A percentile compares a stretch with the other conserved stretches of the same genome.
These are phyloP conservation scores for Blastocystis sp. DNA, from an alignment of 352 stramenopile species.

Conservation along the genomic window DNA sequence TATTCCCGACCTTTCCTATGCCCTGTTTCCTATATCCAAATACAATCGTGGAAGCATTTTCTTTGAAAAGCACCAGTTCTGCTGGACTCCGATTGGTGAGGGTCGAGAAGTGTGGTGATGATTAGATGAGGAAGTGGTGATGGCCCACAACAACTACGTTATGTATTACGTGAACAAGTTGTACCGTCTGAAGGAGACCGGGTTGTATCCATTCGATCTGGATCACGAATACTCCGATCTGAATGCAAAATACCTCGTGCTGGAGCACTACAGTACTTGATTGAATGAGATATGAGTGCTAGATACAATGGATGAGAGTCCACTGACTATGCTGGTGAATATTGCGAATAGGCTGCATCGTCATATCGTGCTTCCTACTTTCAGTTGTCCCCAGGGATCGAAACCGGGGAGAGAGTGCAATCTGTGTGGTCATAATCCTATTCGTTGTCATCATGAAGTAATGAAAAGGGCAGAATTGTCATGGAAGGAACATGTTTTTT, in stretches of 20 bases:
- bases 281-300: not conserved
- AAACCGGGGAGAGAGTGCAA: not conserved
- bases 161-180: conserved; percentile 8
- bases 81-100: not conserved
- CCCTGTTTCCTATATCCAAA: not conserved
- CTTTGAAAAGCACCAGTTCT: not conserved
- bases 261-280: not conserved
- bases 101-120: not conserved
- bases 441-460: not conserved
- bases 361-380: not conserved
- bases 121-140: not conserved
- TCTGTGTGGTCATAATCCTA: not conserved
- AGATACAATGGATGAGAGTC: not conserved
- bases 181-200: not conserved
- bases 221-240: not conserved
- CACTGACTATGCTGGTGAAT: not conserved
- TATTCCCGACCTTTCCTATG: not conserved
- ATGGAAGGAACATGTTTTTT: conserved; percentile 55
- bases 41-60: not conserved
- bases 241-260: not conserved
- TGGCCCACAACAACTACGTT: conserved; percentile 45
- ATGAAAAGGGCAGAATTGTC: not conserved
- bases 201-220: not conserved
- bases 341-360: conserved; percentile 6
- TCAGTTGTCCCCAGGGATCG: not conserved